Evolutionary conservation across 352 stramenopile genomes (phyloP).

Genomic region (Phytopythium oedochilum): DNA sequence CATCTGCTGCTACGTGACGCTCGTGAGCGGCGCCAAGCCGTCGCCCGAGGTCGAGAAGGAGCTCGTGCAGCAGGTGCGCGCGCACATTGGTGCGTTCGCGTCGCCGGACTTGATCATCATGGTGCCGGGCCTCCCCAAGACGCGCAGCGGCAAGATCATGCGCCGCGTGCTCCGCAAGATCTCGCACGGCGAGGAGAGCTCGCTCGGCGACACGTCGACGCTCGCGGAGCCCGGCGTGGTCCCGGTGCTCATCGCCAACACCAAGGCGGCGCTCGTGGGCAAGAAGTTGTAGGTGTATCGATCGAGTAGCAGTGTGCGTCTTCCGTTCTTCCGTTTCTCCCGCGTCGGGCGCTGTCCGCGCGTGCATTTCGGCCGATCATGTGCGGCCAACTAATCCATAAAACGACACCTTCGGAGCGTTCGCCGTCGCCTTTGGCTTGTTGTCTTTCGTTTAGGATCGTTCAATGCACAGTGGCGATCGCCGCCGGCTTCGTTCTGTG

Average conservation of each 20-base stretch:
- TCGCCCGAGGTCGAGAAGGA: constrained; percentile 52
- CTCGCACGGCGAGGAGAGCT: constrained; percentile 91
- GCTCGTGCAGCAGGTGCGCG: constrained; percentile 83
- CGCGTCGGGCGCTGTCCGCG: not conserved
- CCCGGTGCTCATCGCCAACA: constrained; percentile 87
- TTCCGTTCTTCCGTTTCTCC: not conserved
- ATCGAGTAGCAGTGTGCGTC: constrained; percentile 22
- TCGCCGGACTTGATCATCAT: constrained; percentile 96
- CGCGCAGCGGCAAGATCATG: constrained; percentile 98
- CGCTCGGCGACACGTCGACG: constrained; percentile 96
- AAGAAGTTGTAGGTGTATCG: constrained; percentile 50
- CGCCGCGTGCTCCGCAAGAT: constrained; percentile 98
- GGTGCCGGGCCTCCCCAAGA: constrained; percentile 92
- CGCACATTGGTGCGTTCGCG: constrained; percentile 95
- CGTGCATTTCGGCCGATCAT: not conserved
- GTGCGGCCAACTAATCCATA: not conserved
- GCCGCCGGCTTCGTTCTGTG: no score
- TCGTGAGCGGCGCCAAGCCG: constrained; percentile 82
- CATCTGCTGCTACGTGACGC: constrained; percentile 94
- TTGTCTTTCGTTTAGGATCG: not conserved
- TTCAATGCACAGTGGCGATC: not conserved
- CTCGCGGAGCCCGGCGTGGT: constrained; percentile 96
- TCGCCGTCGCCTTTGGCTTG: not conserved
- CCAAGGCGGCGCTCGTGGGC: constrained; percentile 60
- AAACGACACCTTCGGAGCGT: not conserved